Percentiles rank a stretch among this genome's conserved stretches.
phyloP scores from a whole-genome alignment of 352 stramenopile genomes.

The Pseudoperonospora humuli region DNA sequence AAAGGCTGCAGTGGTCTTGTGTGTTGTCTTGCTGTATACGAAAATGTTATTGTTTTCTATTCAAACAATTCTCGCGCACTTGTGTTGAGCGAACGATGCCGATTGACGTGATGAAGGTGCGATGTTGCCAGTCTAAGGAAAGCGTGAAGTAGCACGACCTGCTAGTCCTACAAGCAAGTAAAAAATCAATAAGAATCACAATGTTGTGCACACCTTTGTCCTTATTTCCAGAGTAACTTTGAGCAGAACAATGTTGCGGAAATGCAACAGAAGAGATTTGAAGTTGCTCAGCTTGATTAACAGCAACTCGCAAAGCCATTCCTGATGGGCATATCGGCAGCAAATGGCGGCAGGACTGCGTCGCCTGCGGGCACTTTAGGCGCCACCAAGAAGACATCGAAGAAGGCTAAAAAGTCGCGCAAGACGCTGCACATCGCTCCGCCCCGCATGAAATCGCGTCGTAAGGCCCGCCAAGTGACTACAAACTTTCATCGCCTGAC shows the following conservation, averaged over 20 bases:
- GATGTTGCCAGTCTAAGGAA: background rate
- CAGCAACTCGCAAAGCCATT: background rate
- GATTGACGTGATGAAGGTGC: background rate
- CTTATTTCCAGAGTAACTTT: too few relatives aligned
- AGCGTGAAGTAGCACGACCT: background rate
- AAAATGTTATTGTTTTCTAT: too few relatives aligned
- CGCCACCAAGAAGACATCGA: constrained; percentile 7
- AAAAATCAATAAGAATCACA: too few relatives aligned
- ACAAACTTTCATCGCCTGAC: constrained; percentile 75
- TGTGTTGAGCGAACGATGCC: background rate
- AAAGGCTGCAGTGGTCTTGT: background rate
- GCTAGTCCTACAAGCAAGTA: too few relatives aligned
- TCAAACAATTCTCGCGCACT: too few relatives aligned
- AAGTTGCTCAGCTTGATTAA: background rate
- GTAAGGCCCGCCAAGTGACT: constrained; percentile 62
- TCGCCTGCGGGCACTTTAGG: constrained; percentile 1
- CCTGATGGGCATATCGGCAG: constrained; percentile 9
- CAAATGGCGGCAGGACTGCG: constrained; percentile 12
- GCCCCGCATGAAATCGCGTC: constrained; percentile 56
- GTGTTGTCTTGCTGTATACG: background rate
- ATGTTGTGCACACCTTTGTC: too few relatives aligned
- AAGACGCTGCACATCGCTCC: constrained; percentile 54
- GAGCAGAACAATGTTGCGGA: background rate
- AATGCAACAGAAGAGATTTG: background rate
- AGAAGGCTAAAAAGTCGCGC: constrained; percentile 46